A percentile compares a stretch with the other conserved stretches of the same genome.
Conservation (phyloP, 257 asterid species). For the Solanum piurae region DNA sequence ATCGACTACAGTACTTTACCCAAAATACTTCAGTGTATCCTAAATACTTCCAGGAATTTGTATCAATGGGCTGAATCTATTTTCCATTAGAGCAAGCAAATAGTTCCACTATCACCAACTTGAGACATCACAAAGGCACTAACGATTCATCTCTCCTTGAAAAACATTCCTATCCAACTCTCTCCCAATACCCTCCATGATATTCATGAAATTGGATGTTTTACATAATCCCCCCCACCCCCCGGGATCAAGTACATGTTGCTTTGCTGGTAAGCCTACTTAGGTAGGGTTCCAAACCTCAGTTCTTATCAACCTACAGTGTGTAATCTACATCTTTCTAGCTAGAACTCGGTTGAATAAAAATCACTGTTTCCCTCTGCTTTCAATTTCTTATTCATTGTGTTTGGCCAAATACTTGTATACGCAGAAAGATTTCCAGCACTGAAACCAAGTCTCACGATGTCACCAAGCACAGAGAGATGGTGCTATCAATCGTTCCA, state of each 20-base stretch:
- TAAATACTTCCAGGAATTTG: neutral
- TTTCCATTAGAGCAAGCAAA: neutral
- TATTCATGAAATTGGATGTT: neutral
- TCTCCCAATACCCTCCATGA: neutral
- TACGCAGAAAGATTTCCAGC: neutral
- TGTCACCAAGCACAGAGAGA: neutral
- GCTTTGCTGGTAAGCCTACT: neutral
- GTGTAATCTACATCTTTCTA: neutral
- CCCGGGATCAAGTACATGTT: neutral
- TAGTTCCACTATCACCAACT: neutral
- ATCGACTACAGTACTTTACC: neutral
- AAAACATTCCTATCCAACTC: neutral
- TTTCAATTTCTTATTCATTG: neutral
- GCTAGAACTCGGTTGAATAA: neutral
- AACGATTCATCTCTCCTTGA: neutral
- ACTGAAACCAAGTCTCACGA: neutral
- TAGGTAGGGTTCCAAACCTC: neutral
- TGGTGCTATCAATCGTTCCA: neutral
- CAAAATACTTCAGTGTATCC: neutral
- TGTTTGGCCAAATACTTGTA: neutral
- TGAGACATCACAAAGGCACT: neutral
- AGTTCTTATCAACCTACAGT: neutral
- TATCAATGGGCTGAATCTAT: neutral
- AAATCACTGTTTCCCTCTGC: neutral
- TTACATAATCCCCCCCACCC: neutral